These are phyloP conservation scores for Ustilago tritici DNA, from an alignment of 1,284 basidiomycete genomes.

Conservation along the genomic window DNA sequence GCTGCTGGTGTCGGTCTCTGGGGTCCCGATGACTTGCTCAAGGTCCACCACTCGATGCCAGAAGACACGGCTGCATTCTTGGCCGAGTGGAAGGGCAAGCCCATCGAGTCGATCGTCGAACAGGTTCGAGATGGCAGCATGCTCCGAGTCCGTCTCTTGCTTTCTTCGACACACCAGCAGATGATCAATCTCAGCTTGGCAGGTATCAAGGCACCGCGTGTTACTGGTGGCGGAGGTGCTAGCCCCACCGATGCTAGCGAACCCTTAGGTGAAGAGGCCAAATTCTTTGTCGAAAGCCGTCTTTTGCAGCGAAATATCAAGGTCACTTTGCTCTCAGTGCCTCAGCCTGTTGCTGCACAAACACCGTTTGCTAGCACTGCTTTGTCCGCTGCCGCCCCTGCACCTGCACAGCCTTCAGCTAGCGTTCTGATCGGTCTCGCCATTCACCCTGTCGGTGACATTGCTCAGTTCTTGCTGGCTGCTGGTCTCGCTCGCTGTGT, in stretches of 20 bases:
- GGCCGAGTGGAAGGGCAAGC: slow-evolving; percentile 87
- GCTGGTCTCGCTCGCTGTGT: slow-evolving; percentile 90
- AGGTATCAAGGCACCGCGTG: slow-evolving; percentile 62
- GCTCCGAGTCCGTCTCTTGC: slow-evolving; percentile 85
- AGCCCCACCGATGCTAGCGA: slow-evolving; percentile 53
- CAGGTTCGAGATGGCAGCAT: slow-evolving; percentile 93
- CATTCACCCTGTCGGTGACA: slow-evolving; percentile 92
- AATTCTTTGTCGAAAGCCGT: slow-evolving; percentile 92
- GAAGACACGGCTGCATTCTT: slow-evolving; percentile 87
- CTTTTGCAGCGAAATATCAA: slow-evolving; percentile 89
- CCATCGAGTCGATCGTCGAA: slow-evolving; percentile 89
- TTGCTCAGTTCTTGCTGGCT: slow-evolving; percentile 87
- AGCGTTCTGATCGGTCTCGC: slow-evolving; percentile 89
- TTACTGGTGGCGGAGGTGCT: slow-evolving; percentile 60
- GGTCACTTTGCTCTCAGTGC: slow-evolving; percentile 87
- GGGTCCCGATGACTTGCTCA: slow-evolving; percentile 78
- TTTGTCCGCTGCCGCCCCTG: slow-evolving; percentile 72
- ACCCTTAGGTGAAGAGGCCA: slow-evolving; percentile 76
- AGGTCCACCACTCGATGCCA: slow-evolving; percentile 82
- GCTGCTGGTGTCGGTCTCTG: slow-evolving; percentile 83
- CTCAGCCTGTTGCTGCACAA: slow-evolving; percentile 74
- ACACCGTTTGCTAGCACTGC: slow-evolving; percentile 77
- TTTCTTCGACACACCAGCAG: slow-evolving; percentile 89
- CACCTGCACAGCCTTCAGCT: slow-evolving; percentile 70
- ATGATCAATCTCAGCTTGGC: slow-evolving; percentile 75